Percentiles rank a stretch among this genome's conserved stretches.
These are phyloP conservation scores for Fusarium praegraminearum DNA, from an alignment of 2,329 filamentous ascomycete species.

Conservation along the genomic window DNA sequence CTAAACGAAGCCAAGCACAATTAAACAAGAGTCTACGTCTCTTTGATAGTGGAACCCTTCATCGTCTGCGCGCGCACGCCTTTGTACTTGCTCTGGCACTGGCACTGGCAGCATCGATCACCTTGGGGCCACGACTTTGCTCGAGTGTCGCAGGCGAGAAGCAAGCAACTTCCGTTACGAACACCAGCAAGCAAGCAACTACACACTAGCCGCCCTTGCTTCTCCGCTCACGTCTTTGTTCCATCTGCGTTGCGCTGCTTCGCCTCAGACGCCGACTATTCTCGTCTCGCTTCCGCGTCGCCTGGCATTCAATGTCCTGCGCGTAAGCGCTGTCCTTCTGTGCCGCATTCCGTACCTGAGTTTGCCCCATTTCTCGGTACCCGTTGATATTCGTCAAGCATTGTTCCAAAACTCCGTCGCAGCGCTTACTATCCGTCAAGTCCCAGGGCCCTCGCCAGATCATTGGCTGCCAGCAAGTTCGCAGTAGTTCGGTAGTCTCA, in stretches of 20 bases:
- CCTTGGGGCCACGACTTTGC: conserved; percentile 27
- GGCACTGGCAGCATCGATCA: conserved; percentile 33
- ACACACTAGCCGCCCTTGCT: conserved; percentile 33
- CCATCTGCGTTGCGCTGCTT: conserved; percentile 19
- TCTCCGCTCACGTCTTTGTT: conserved; percentile 18
- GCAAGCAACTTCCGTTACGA: conserved; percentile 3
- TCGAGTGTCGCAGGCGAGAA: conserved; percentile 31
- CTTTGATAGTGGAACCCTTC: conserved; percentile 21
- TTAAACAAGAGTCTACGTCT: conserved; percentile 1
- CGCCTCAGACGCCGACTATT: conserved; percentile 21
- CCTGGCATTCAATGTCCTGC: conserved; percentile 23
- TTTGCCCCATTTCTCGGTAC: conserved; percentile 27
- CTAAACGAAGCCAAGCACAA: conserved; percentile 13
- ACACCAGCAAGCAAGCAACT: conserved; percentile 26
- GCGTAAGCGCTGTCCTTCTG: conserved; percentile 39
- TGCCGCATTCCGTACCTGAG: conserved; percentile 40
- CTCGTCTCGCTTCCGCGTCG: conserved; percentile 19
- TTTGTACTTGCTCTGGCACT: conserved; percentile 1
- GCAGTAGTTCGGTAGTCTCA: conserved; percentile 36
- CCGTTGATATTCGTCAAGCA: conserved; percentile 37
- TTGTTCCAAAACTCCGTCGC: conserved; percentile 22
- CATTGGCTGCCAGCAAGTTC: conserved; percentile 41
- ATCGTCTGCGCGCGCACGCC: conserved; percentile 7
- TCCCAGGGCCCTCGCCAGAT: conserved; percentile 12
- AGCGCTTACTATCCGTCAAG: conserved; percentile 43